Base-by-base conservation (phyloP, 1,284 basidiomycete species). In the Malassezia furfur region DNA sequence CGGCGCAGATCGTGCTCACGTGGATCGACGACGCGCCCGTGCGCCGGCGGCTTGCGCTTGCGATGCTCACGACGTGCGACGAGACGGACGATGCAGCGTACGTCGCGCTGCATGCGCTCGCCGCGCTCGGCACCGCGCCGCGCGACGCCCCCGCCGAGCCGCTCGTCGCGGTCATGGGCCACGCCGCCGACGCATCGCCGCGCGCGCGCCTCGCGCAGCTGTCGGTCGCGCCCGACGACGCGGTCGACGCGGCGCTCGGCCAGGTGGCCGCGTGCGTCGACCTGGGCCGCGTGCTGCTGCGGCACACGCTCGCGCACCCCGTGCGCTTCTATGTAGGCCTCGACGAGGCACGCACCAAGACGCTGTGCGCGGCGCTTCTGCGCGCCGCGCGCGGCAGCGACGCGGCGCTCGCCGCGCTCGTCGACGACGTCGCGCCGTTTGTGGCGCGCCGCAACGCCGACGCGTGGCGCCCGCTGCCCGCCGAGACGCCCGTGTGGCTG, bases 371-470 rank as follows among this genome's bases (percentile, higher is more conserved):
- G 5, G 41, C 47, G 9, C 35, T 56, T n/a, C 31, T 45, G 34
- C 41, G 36, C 15, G 12, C 10, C 9, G 45, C 44, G 17, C 54
- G 54, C 10, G 54, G 41, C 19, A 31, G 31, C 14, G 25, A n/a
- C 15, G n/a, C 40, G 22, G 28, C 35, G 41, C 32, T 56, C 11
- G 38, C 6, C 19, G 35, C 40, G n/a, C 28, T 50, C 17, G 19
- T 50, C 19, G 19, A 14, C 21, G 48, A 41, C 36, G 30, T 56
- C 4, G 48, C 48, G 25, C 54, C 54, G 35, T 46, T n/a, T 14
- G 25, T 52, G 21, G 12, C 43, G 17, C 15, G 39, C 3, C 15
- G 5, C 17, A 11, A 19, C 14, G 41, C 30, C 25, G 47, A 22
- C 2, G 47, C 32, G 31, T 9, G 17, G 12, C 40, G 40, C 21